A percentile compares a stretch with the other conserved stretches of the same genome.
phyloP scores from a whole-genome alignment of 176 grass and related monocot species.

The Chrysopogon serrulatus region DNA sequence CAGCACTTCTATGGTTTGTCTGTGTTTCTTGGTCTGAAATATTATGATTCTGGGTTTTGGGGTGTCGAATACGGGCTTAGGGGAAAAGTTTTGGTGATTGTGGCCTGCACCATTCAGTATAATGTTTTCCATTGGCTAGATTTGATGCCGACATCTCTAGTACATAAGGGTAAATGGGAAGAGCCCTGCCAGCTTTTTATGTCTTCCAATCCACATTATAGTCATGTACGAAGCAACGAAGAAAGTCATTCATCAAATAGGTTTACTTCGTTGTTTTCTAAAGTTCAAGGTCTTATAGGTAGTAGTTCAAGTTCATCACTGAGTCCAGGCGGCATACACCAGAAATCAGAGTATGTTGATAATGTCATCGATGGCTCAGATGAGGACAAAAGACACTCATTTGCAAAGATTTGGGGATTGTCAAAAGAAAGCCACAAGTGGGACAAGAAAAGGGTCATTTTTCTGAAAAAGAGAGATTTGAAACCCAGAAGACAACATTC shows the following conservation, averaged over 20 bases:
- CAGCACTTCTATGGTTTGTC: slow-evolving; percentile 61
- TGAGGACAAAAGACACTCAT: slow-evolving; percentile 57
- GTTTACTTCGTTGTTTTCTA: slow-evolving; percentile 53
- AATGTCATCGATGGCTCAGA: slow-evolving; percentile 26
- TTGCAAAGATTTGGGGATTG: slow-evolving; percentile 85
- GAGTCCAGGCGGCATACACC: slow-evolving; percentile 25
- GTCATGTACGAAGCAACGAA: slow-evolving; percentile 22
- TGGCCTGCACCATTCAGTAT: slow-evolving; percentile 90
- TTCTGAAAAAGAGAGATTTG: slow-evolving; percentile 83
- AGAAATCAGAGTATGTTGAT: slow-evolving; percentile 40
- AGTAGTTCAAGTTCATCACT: slow-evolving; percentile 42
- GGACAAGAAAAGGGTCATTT: slow-evolving; percentile 73
- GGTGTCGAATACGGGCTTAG: slow-evolving; percentile 77
- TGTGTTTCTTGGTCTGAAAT: slow-evolving; percentile 73
- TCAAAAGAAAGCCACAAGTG: slow-evolving; percentile 95
- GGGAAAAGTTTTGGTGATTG: slow-evolving; percentile 86
- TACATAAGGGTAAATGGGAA: slow-evolving; percentile 86
- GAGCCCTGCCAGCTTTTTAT: slow-evolving; percentile 92
- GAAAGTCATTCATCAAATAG: slow-evolving; percentile 44
- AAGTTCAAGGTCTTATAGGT: slow-evolving; percentile 45
- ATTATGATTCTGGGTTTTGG: slow-evolving; percentile 94
- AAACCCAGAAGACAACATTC: slow-evolving; percentile 85
- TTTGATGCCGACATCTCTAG: slow-evolving; percentile 63
- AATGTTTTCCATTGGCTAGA: slow-evolving; percentile 96
- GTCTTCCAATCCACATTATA: slow-evolving; percentile 42